Evolutionary conservation across 1,284 basidiomycete species (phyloP), one percentile per base, ranked within the genome.

Genomic region (Tetrapyrgos nigripes): DNA sequence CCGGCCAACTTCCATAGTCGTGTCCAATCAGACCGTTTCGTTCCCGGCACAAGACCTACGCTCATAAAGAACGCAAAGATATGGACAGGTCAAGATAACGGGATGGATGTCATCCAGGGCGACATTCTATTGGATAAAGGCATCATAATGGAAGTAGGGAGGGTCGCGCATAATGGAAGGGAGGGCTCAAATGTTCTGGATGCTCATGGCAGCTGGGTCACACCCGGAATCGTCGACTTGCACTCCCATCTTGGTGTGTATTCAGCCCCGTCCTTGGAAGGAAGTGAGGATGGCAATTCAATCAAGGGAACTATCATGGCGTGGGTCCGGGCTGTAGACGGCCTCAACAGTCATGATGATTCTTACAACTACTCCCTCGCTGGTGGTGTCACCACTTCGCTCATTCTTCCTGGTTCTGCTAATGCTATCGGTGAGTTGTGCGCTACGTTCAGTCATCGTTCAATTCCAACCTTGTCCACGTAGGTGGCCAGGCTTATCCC

Each of bases 61-160:
- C 75, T 89, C 59, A 81, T 94, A 24, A 73, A 75, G 64, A 71
- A 76, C 48, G 79, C 74, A 40, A 77, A 62, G 55, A 73, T 81
- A 9, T 59, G 57, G 54, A 62, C 61, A 33, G 61, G 61, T 4
- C 14, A 44, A 24, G 40, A 53, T 14, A 59, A 62, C 21, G 61
- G 61, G 23, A 62, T 54, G n/a, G 23, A 57, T 28, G 50, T 54
- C 26, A 67, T 93, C 23, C 70, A 80, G 9, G 89, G 85, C 0
- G 84, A 88, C 63, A 62, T 89, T 17, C 69, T 86, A 3, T 69
- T 89, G 5, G 82, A 86, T 62, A 77, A 79, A 24, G 87, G 87
- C 8, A 66, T 88, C 24, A 81, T 89, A 48, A 79, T 81, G 59
- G 76, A 73, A 3, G 74, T 88, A 48, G 87, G 86, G 1, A 19